Evolutionary conservation across 1,139 yeast species (phyloP).

Genomic region (Zhuliangozyma parablackwelliae): DNA sequence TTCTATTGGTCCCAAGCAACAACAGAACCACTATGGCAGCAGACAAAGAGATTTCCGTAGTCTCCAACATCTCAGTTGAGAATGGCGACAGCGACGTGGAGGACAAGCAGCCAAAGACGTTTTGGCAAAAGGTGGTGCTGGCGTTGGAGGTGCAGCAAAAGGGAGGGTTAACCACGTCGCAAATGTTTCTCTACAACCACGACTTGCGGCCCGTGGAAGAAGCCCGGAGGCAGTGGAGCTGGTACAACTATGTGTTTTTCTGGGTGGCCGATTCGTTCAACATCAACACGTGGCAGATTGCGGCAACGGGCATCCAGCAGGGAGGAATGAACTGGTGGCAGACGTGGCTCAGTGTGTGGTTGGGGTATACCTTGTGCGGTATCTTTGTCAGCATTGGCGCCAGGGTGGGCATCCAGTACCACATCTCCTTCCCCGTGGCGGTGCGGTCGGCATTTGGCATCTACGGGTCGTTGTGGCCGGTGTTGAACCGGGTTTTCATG

Average conservation of each 20-base stretch:
- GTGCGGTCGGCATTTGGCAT: constrained; percentile 73
- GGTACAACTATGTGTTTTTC: constrained; percentile 73
- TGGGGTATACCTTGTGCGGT: constrained; percentile 61
- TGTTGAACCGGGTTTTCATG: constrained; percentile 76
- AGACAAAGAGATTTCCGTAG: too few relatives aligned
- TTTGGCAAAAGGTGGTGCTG: constrained; percentile 7
- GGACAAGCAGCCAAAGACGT: constrained; percentile 2
- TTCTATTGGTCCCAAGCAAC: too few relatives aligned
- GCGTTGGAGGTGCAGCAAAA: constrained; percentile 17
- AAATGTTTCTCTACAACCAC: constrained; percentile 61
- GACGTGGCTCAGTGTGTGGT: constrained; percentile 82
- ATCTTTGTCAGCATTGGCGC: constrained; percentile 60
- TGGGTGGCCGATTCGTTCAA: constrained; percentile 89
- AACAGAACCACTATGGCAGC: too few relatives aligned
- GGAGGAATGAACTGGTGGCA: constrained; percentile 86
- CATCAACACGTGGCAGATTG: constrained; percentile 88
- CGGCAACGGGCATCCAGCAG: constrained; percentile 69
- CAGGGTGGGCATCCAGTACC: constrained; percentile 69
- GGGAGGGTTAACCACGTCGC: constrained; percentile 35
- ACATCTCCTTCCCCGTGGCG: constrained; percentile 74
- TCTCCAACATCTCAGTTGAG: too few relatives aligned
- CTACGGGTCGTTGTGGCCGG: constrained; percentile 77
- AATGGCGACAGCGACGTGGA: background rate
- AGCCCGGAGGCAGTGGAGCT: constrained; percentile 67
- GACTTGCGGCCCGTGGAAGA: constrained; percentile 77